Evolutionary conservation across 116 monocot species (phyloP), one percentile per base, ranked within the genome.

Genomic region (Dioscorea cayenensis): DNA sequence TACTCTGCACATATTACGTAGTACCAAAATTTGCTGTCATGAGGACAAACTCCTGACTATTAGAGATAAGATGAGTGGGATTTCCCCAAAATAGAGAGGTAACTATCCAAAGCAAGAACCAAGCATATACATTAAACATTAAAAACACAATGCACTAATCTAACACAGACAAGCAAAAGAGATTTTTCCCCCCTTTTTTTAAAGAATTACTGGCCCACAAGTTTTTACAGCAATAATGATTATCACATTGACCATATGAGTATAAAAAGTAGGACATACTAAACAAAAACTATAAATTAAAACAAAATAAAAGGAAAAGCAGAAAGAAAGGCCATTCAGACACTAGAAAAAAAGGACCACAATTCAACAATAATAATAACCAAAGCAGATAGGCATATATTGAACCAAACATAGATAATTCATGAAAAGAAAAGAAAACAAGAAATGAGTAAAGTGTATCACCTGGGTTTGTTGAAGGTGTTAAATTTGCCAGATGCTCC

Each of bases 391-490:
- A 6, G 12, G 12, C 36, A 66, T 35, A 37, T 0, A 35, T 43
- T 43, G 43, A 17, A 66, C 0, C 50, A 50, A 25, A 49, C 13
- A 69, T 23, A 51, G 49, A 27, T 10, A 49, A 50, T 49, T 13
- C 50, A 50, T 22, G 12, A 13, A 65, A 75, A 28, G 43, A 37
- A 51, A 17, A 63, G 19, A 64, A 60, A 28, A 66, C 37, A 78
- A n/a, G 14, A 67, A 16, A 58, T 64, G 55, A 25, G 5, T 18
- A 13, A 23, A 1, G 48, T 19, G 59, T 3, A n/a, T 22, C 60
- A 71, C 72, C 77, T 86, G 59, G 72, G 77, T 71, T 81, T 89
- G 18, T 52, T 73, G 48, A 81, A 37, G 21, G 70, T 78, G 69
- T 74, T 80, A 13, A 66, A 69, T 25, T 72, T 38, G 37, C 58